These are phyloP conservation scores for Calonectria naviculata DNA, from an alignment of 2,329 filamentous ascomycete species.

Conservation along the genomic window DNA sequence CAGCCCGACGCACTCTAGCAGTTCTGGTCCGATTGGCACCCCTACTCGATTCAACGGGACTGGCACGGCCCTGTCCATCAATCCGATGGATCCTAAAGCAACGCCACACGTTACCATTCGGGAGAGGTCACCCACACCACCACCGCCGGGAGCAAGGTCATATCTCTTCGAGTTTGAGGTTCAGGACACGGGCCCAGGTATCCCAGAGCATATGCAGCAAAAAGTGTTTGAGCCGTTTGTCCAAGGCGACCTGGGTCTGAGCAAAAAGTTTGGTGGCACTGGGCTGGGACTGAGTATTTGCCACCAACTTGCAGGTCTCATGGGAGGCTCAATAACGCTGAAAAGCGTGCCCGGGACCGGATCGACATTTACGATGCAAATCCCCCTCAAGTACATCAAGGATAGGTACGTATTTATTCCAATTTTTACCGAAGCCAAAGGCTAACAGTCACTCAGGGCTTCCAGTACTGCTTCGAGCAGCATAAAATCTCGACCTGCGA, in stretches of 20 bases:
- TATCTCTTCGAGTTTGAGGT: constrained; percentile 89
- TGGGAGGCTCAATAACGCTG: constrained; percentile 82
- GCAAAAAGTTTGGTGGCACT: constrained; percentile 90
- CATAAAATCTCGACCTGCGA: constrained; percentile 60
- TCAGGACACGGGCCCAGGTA: constrained; percentile 88
- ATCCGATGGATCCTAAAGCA: constrained; percentile 68
- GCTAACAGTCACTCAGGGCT: constrained; percentile 48
- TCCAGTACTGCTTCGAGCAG: constrained; percentile 68
- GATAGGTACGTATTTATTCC: constrained; percentile 57
- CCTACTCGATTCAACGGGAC: constrained; percentile 43
- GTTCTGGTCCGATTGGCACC: constrained; percentile 51
- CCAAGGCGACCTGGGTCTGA: constrained; percentile 89
- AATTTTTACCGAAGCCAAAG: neutral
- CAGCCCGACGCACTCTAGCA: constrained; percentile 62
- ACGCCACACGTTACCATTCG: constrained; percentile 58
- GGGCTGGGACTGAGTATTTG: constrained; percentile 91
- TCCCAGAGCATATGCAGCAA: constrained; percentile 79
- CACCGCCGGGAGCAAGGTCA: constrained; percentile 71
- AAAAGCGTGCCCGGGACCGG: constrained; percentile 79
- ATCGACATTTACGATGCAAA: constrained; percentile 84
- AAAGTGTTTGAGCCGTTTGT: constrained; percentile 95
- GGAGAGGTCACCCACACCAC: constrained; percentile 69
- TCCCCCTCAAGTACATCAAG: constrained; percentile 82
- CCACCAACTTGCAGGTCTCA: constrained; percentile 83
- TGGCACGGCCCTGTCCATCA: constrained; percentile 70